phyloP scores from a whole-genome alignment of 176 grass and related monocot genomes.

The Lolium perenne region DNA sequence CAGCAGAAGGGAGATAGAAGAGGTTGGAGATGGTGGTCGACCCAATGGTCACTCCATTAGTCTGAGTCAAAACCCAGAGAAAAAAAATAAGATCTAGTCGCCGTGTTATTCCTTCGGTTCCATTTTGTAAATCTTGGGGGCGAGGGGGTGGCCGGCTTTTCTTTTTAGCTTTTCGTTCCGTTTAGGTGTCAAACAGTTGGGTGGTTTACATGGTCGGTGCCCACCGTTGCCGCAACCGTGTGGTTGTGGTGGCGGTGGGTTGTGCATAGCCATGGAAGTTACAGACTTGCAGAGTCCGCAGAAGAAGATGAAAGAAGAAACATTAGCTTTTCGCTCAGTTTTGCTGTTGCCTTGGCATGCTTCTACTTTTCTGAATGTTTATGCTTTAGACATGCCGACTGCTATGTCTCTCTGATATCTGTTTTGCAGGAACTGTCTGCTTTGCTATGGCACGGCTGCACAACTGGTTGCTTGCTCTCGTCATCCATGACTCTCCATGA shows the following conservation, averaged over 20 bases:
- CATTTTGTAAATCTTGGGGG: constrained; percentile 51
- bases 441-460: background rate
- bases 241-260: background rate
- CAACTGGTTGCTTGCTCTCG: background rate
- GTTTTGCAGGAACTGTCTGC: background rate
- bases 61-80: background rate
- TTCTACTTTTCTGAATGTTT: background rate
- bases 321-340: background rate
- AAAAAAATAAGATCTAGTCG: background rate
- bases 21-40: background rate
- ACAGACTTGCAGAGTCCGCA: no score
- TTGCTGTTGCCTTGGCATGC: background rate
- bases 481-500: background rate
- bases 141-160: constrained; percentile 8
- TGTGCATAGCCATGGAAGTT: no score
- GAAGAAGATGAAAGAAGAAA: no score
- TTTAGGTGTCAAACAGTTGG: background rate
- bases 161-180: background rate
- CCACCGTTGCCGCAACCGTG: background rate
- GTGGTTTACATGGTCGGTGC: constrained; percentile 27
- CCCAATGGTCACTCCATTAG: background rate
- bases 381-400: background rate
- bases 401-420: background rate
- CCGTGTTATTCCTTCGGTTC: constrained; percentile 26
- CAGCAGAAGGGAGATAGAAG: background rate